Percentiles rank a stretch among this genome's conserved stretches.
Conservation (phyloP, 129 eudicot genomes). For the Mikania micrantha region DNA sequence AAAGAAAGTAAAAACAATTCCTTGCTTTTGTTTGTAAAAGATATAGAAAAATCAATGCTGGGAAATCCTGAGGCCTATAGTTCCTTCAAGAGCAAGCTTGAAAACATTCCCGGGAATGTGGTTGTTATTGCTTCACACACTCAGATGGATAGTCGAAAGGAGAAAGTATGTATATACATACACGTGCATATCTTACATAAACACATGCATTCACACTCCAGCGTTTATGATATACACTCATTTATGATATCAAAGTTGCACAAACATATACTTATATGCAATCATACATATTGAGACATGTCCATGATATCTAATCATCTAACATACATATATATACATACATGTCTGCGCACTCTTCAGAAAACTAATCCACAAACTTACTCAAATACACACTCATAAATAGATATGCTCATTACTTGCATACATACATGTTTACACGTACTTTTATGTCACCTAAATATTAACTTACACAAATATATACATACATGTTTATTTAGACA, state of each 20-base stretch:
- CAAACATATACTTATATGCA: neutral
- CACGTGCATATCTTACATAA: neutral
- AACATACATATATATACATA: neutral
- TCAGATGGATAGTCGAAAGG: conserved; percentile 75
- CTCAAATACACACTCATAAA: neutral
- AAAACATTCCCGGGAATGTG: conserved; percentile 55
- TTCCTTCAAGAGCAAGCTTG: conserved; percentile 68
- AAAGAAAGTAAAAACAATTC: conserved; percentile 62
- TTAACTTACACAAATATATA: neutral
- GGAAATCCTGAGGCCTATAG: conserved; percentile 74
- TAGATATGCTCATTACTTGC: neutral
- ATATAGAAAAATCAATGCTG: conserved; percentile 76
- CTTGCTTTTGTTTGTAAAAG: conserved; percentile 66
- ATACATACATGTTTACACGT: neutral
- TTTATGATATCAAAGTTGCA: neutral
- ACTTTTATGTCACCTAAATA: neutral
- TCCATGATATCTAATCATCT: neutral
- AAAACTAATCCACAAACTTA: neutral
- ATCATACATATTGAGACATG: neutral
- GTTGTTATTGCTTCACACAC: conserved; percentile 82
- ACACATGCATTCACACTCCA: neutral
- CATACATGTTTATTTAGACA: neutral
- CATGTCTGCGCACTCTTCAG: neutral
- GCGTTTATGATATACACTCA: too few relatives aligned
- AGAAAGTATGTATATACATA: conserved; percentile 49